These are phyloP conservation scores for Ehretia macrophylla DNA, from an alignment of 257 asterid genomes.

Conservation along the genomic window DNA sequence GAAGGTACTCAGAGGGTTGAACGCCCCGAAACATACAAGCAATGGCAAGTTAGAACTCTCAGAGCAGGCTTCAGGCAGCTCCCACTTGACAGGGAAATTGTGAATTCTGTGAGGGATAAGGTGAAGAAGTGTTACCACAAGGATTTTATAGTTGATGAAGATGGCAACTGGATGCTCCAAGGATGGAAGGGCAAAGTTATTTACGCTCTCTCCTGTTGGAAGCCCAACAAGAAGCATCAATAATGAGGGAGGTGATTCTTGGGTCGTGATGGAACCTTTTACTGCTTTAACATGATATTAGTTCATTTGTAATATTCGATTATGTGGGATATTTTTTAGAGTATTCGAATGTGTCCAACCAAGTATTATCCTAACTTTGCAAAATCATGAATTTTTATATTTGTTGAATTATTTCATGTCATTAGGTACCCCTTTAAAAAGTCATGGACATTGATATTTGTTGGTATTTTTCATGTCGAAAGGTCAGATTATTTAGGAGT, in stretches of 20 bases:
- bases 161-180: constrained; percentile 82
- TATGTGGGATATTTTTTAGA: background rate
- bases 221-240: constrained; percentile 39
- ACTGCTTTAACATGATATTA: background rate
- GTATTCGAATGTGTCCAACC: too few relatives aligned
- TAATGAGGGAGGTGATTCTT: too few relatives aligned
- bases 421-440: too few relatives aligned
- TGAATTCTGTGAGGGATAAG: constrained; percentile 53
- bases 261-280: background rate
- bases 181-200: constrained; percentile 94
- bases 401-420: too few relatives aligned
- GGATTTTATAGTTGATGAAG: constrained; percentile 70
- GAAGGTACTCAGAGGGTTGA: constrained; percentile 85
- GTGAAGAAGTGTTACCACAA: constrained; percentile 44
- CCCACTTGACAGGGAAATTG: constrained; percentile 39
- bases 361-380: too few relatives aligned
- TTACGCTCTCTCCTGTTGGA: constrained; percentile 72
- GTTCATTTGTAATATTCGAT: background rate
- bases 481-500: too few relatives aligned
- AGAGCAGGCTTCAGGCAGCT: constrained; percentile 80
- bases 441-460: too few relatives aligned
- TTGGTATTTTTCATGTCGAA: too few relatives aligned
- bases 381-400: too few relatives aligned
- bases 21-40: constrained; percentile 92
- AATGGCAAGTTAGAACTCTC: constrained; percentile 68